Evolutionary conservation across 2,329 filamentous ascomycete species (phyloP).

Genomic region (Aureobasidium sp.): DNA sequence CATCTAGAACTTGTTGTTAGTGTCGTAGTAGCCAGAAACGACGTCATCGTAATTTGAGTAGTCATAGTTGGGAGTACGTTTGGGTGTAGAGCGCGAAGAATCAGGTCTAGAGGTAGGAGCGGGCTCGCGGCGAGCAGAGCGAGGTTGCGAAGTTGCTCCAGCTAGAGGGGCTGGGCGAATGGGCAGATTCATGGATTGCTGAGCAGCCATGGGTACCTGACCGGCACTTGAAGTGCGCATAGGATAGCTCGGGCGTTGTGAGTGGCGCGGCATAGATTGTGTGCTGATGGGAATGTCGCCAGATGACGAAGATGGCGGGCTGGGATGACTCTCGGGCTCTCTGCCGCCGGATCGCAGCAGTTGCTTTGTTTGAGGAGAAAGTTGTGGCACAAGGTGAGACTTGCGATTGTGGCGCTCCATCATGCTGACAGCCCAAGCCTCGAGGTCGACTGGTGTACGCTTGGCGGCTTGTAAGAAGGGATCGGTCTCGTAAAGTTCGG

Average conservation of each 20-base stretch:
- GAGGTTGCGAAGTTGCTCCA: neutral
- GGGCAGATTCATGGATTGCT: slow-evolving; percentile 35
- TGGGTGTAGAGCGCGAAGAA: neutral
- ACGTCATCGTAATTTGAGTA: slow-evolving; percentile 6
- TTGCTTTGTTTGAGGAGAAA: slow-evolving; percentile 71
- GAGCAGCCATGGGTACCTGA: slow-evolving; percentile 22
- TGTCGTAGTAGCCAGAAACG: slow-evolving; percentile 11
- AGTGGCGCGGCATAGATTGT: slow-evolving; percentile 24
- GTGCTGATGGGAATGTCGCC: slow-evolving; percentile 27
- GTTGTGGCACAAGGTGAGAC: slow-evolving; percentile 70
- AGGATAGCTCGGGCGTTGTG: slow-evolving; percentile 34
- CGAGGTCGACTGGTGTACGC: slow-evolving; percentile 86
- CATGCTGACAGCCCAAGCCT: slow-evolving; percentile 87
- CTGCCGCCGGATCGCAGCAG: slow-evolving; percentile 47
- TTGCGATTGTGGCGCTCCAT: slow-evolving; percentile 95
- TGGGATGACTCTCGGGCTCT: slow-evolving; percentile 1
- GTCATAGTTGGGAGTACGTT: neutral
- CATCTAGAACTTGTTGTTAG: slow-evolving; percentile 8
- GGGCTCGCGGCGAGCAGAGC: neutral
- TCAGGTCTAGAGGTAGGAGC: neutral
- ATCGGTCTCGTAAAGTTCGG: slow-evolving; percentile 83
- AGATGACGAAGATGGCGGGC: slow-evolving; percentile 9
- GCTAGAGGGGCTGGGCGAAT: slow-evolving; percentile 36
- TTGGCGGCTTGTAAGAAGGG: slow-evolving; percentile 95
- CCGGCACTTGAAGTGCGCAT: slow-evolving; percentile 36